These are phyloP conservation scores for Debaryomyces nepalensis DNA, from an alignment of 1,139 yeast genomes.

Conservation along the genomic window DNA sequence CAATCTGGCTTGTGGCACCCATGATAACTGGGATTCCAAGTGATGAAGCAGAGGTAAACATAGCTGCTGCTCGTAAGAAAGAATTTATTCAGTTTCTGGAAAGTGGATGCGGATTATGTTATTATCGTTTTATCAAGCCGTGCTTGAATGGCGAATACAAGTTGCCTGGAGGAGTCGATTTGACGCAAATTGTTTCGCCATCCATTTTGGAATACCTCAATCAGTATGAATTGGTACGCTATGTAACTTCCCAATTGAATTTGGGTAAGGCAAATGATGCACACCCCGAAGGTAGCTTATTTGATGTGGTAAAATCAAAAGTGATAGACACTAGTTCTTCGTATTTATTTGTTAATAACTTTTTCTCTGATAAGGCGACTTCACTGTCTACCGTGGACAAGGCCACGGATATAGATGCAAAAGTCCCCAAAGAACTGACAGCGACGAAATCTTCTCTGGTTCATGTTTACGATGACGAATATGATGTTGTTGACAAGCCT, in stretches of 20 bases:
- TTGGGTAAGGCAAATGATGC: neutral
- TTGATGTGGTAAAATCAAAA: constrained; percentile 8
- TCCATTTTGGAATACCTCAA: constrained; percentile 1
- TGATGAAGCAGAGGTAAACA: constrained; percentile 4
- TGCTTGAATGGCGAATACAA: constrained; percentile 31
- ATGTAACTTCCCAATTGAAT: neutral
- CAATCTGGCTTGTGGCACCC: constrained; percentile 61
- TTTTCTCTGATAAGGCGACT: neutral
- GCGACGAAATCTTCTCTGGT: constrained; percentile 9
- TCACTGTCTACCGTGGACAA: neutral
- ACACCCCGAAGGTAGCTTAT: neutral
- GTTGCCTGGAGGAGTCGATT: neutral
- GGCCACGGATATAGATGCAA: neutral
- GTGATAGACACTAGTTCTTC: constrained; percentile 1
- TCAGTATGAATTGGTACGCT: neutral
- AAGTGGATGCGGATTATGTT: constrained; percentile 46
- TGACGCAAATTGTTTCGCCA: constrained; percentile 4
- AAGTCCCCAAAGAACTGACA: neutral
- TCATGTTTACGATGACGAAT: constrained; percentile 32
- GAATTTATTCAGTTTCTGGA: constrained; percentile 31
- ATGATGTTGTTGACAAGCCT: constrained; percentile 50
- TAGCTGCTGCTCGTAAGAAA: constrained; percentile 6
- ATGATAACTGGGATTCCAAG: constrained; percentile 23
- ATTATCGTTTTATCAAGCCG: constrained; percentile 38
- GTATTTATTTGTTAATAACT: constrained; percentile 4